These are phyloP conservation scores for Paramecium sonneborni DNA, from an alignment of 73 alveolate genomes.

Conservation along the genomic window DNA sequence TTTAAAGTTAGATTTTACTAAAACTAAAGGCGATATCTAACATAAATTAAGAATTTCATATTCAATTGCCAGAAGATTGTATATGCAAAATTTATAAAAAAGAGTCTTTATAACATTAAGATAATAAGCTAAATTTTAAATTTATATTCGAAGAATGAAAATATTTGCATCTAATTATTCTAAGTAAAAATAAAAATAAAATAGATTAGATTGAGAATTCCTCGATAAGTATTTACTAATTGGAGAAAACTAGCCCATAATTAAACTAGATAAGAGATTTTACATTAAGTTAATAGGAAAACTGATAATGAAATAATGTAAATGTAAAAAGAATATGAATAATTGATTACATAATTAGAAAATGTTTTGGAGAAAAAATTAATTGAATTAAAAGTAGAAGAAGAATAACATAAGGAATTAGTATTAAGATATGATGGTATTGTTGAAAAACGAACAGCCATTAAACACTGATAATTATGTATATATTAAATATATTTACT, in stretches of 20 bases:
- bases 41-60: slow-evolving; percentile 27
- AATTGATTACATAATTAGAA: slow-evolving; percentile 6
- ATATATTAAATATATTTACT: too few species aligned
- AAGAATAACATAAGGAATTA: slow-evolving; percentile 38
- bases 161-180: not conserved
- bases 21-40: not conserved
- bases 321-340: slow-evolving; percentile 47
- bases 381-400: slow-evolving; percentile 44
- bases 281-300: not conserved
- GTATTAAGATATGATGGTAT: slow-evolving; percentile 48
- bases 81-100: not conserved
- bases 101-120: not conserved
- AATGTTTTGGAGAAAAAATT: slow-evolving; percentile 2
- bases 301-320: slow-evolving; percentile 31
- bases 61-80: slow-evolving; percentile 30
- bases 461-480: slow-evolving; percentile 18
- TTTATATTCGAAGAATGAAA: slow-evolving; percentile 20
- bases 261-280: slow-evolving; percentile 10
- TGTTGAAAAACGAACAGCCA: slow-evolving; percentile 34
- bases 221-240: not conserved
- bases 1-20: not conserved
- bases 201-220: not conserved
- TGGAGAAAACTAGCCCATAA: slow-evolving; percentile 21
- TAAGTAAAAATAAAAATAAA: not conserved
- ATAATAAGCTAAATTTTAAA: not conserved